These are phyloP conservation scores for Dianthus caryophyllus DNA, from an alignment of 148 eudicot genomes.

Conservation along the genomic window DNA sequence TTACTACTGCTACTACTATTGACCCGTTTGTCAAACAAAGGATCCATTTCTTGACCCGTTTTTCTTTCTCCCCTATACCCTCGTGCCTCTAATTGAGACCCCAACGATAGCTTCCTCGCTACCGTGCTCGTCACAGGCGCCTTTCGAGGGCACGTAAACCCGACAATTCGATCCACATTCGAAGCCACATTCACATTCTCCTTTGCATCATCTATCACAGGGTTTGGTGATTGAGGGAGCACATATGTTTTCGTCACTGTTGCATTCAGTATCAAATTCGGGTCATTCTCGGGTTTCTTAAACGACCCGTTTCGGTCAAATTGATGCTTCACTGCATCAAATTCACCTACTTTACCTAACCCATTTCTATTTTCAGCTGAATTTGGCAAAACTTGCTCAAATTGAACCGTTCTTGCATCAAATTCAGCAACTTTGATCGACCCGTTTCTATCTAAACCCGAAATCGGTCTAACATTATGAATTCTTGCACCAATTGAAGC, in stretches of 20 bases:
- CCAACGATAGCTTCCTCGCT: conserved; percentile 67
- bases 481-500: conserved; percentile 39
- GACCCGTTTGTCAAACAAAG: conserved; percentile 29
- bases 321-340: conserved; percentile 14
- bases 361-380: conserved; percentile 38
- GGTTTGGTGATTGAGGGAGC: conserved; percentile 35
- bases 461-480: conserved; percentile 24
- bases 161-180: conserved; percentile 42
- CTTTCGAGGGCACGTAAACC: conserved; percentile 53
- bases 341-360: conserved; percentile 17
- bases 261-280: conserved; percentile 35
- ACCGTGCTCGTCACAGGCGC: conserved; percentile 29
- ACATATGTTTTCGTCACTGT: conserved; percentile 46
- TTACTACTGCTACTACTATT: conserved; percentile 16
- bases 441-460: too few relatives aligned
- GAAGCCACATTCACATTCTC: conserved; percentile 41
- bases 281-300: conserved; percentile 7
- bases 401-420: too few relatives aligned
- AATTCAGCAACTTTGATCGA: too few relatives aligned
- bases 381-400: neutral
- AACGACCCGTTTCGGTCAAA: conserved; percentile 9
- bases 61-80: conserved; percentile 23
- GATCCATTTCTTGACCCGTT: conserved; percentile 39
- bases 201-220: conserved; percentile 30
- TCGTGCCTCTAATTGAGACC: conserved; percentile 36